Conservation (phyloP, 129 eudicot species). For the Chrysanthemum makinoi region DNA sequence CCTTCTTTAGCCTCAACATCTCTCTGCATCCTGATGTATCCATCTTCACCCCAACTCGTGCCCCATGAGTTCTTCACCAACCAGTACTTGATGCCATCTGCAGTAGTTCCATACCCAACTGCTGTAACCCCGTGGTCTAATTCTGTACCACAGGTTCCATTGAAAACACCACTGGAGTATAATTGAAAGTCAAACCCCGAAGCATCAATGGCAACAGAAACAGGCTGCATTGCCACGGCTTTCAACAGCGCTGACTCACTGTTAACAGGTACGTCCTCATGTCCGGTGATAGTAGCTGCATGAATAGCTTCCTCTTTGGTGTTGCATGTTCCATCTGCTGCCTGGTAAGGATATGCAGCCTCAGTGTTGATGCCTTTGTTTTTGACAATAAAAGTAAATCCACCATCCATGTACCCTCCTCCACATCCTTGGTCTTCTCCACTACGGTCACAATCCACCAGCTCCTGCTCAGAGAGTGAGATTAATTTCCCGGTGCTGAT, state of each 20-base stretch:
- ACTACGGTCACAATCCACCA: slow-evolving; percentile 60
- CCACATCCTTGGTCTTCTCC: slow-evolving; percentile 52
- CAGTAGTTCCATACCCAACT: slow-evolving; percentile 1
- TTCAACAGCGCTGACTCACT: slow-evolving; percentile 53
- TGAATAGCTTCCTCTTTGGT: neutral
- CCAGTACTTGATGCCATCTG: slow-evolving; percentile 14
- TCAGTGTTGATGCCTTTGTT: slow-evolving; percentile 57
- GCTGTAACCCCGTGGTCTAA: slow-evolving; percentile 6
- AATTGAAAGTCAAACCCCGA: slow-evolving; percentile 19
- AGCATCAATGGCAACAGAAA: slow-evolving; percentile 10
- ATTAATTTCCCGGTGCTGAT: slow-evolving; percentile 51
- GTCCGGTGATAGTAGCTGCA: slow-evolving; percentile 30
- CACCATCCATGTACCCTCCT: slow-evolving; percentile 73
- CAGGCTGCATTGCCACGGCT: slow-evolving; percentile 26
- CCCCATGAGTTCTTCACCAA: slow-evolving; percentile 24
- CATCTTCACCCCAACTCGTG: slow-evolving; percentile 11
- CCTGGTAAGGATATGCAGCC: slow-evolving; percentile 56
- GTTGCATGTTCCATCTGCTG: slow-evolving; percentile 32
- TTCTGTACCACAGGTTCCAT: neutral
- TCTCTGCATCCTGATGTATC: slow-evolving; percentile 28
- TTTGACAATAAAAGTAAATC: slow-evolving; percentile 55
- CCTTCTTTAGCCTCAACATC: slow-evolving; percentile 23
- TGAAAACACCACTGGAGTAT: neutral
- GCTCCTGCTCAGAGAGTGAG: slow-evolving; percentile 73
- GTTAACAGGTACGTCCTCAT: slow-evolving; percentile 54